A percentile compares a stretch with the other conserved stretches of the same genome.
Evolutionary conservation across 768 basidiomycete genomes (phyloP).

Genomic region (Leucocoprinus leucothites): DNA sequence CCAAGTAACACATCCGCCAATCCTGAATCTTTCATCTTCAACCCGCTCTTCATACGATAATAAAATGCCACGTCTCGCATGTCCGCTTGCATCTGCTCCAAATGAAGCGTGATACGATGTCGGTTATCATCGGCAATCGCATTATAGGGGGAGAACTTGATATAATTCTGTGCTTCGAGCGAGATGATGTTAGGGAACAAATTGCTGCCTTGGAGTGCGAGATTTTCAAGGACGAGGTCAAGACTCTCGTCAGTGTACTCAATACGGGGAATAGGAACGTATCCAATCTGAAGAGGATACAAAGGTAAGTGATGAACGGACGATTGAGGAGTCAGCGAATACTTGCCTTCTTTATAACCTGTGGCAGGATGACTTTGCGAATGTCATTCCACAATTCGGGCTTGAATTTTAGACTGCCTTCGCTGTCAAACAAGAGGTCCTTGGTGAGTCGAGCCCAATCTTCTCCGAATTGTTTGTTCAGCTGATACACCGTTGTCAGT

Average conservation of each 20-base stretch:
- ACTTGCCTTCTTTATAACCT: constrained; percentile 68
- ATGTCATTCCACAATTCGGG: constrained; percentile 87
- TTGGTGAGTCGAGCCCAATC: constrained; percentile 80
- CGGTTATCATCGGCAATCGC: constrained; percentile 52
- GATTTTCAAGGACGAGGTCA: constrained; percentile 92
- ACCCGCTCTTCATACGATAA: constrained; percentile 85
- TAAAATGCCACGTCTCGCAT: constrained; percentile 93
- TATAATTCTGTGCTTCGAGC: constrained; percentile 74
- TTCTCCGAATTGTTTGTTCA: constrained; percentile 75
- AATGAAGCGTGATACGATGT: constrained; percentile 72
- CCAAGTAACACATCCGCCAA: constrained; percentile 84
- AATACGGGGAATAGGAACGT: constrained; percentile 88
- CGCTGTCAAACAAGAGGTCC: constrained; percentile 78
- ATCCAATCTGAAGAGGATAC: constrained; percentile 50
- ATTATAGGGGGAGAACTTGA: constrained; percentile 82
- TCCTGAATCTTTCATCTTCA: constrained; percentile 78
- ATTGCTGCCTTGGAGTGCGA: constrained; percentile 84
- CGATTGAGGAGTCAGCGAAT: not conserved
- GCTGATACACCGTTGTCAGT: constrained; percentile 16
- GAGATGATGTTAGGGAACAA: constrained; percentile 80
- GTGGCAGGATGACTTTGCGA: constrained; percentile 76
- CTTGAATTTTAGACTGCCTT: constrained; percentile 88
- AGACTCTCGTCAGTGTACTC: constrained; percentile 88
- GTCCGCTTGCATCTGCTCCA: constrained; percentile 89
- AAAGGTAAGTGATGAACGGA: not conserved